phyloP scores from a whole-genome alignment of 371 early-diverging fungal genomes.

The Syncephalastrum sp. region DNA sequence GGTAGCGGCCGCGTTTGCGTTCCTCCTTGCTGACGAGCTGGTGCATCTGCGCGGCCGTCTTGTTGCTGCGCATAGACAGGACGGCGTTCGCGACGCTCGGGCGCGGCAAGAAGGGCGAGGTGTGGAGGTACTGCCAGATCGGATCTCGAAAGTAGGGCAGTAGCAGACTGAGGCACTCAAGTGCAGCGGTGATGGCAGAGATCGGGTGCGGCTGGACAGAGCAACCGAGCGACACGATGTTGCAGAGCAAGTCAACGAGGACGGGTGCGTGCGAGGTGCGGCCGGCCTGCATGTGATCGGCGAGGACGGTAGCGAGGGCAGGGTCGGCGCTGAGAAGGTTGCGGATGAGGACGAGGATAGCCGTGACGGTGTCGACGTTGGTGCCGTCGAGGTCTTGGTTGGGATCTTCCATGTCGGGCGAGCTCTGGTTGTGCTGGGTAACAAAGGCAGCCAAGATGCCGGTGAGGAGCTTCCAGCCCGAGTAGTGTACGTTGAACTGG shows the following conservation, averaged over 20 bases:
- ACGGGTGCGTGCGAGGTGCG: conserved; percentile 9
- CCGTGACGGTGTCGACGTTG: conserved; percentile 19
- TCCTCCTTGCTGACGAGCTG: conserved; percentile 35
- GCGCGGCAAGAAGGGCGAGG: conserved; percentile 34
- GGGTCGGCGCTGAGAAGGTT: conserved; percentile 22
- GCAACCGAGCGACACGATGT: conserved; percentile 17
- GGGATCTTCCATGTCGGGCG: conserved; percentile 19
- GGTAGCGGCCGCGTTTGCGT: conserved; percentile 29
- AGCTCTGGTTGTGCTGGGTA: not conserved
- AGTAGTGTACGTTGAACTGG: conserved; percentile 21
- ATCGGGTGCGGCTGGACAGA: conserved; percentile 15
- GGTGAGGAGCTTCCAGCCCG: conserved; percentile 39
- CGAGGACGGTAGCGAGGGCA: conserved; percentile 17
- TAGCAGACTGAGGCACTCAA: conserved; percentile 33
- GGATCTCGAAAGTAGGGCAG: conserved; percentile 28
- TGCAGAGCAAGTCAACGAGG: conserved; percentile 30
- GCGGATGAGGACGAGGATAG: conserved; percentile 29
- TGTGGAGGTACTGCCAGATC: conserved; percentile 35
- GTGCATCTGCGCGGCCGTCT: conserved; percentile 26
- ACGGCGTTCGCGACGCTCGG: conserved; percentile 13
- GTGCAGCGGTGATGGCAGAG: conserved; percentile 21
- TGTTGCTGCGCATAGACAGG: conserved; percentile 3
- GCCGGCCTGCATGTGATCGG: conserved; percentile 28
- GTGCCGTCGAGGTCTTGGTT: conserved; percentile 18
- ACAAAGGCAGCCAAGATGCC: conserved; percentile 24